Evolutionary conservation across 305 asterid species (phyloP).

Genomic region (Solanum chacoense): DNA sequence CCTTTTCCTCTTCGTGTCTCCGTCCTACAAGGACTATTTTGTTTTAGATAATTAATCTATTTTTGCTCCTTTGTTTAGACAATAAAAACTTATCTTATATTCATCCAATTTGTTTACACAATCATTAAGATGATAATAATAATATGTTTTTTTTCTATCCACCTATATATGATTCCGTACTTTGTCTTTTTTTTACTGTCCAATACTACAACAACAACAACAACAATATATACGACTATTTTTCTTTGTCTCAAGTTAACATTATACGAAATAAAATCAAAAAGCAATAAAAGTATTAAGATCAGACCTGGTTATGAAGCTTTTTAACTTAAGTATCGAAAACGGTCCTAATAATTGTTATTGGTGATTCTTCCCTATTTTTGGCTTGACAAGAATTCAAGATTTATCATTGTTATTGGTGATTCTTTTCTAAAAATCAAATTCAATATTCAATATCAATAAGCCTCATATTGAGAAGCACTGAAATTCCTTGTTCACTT

Average conservation of each 20-base stretch:
- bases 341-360: background rate
- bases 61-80: background rate
- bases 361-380: background rate
- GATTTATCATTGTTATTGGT: background rate
- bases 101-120: background rate
- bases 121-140: background rate
- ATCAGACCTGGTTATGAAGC: background rate
- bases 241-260: background rate
- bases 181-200: too few relatives aligned
- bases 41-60: background rate
- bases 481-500: background rate
- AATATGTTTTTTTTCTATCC: background rate
- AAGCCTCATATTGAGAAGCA: background rate
- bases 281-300: background rate
- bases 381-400: background rate
- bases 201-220: too few relatives aligned
- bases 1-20: background rate
- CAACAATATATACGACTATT: background rate
- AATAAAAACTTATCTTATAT: background rate
- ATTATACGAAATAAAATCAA: background rate
- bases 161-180: background rate
- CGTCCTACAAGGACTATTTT: background rate
- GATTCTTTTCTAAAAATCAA: background rate
- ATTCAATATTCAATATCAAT: background rate
- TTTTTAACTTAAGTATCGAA: background rate